A percentile compares a stretch with the other conserved stretches of the same genome.
Conservation (phyloP, 1,139 yeast genomes). For the Pichia terricola region DNA sequence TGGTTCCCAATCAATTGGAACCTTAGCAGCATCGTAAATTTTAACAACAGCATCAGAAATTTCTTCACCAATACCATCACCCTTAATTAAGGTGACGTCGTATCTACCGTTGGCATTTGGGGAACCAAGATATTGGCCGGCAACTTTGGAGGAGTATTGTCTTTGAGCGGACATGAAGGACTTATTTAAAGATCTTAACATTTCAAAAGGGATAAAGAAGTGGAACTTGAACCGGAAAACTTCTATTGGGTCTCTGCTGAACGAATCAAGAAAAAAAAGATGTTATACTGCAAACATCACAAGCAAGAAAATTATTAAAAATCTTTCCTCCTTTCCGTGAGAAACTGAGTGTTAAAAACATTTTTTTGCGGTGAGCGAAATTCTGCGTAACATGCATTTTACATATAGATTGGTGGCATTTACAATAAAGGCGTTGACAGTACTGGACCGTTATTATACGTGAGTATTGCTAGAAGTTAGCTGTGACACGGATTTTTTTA, state of each 20-base stretch:
- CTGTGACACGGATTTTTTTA: too few relatives aligned
- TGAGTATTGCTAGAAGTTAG: too few relatives aligned
- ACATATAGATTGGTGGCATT: too few relatives aligned
- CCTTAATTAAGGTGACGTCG: slow-evolving; percentile 93
- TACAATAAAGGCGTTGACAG: too few relatives aligned
- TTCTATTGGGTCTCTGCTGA: not conserved
- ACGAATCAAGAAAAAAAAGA: not conserved
- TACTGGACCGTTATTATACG: too few relatives aligned
- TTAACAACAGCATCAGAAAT: slow-evolving; percentile 89
- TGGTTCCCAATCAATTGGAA: slow-evolving; percentile 95
- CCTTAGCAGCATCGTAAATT: slow-evolving; percentile 85
- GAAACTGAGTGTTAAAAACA: too few relatives aligned
- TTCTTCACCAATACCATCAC: slow-evolving; percentile 97
- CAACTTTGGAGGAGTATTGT: slow-evolving; percentile 32
- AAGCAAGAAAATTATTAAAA: not conserved
- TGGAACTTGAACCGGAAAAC: not conserved
- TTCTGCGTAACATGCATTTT: too few relatives aligned
- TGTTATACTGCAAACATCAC: not conserved
- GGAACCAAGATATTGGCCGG: slow-evolving; percentile 49
- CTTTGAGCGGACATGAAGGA: slow-evolving; percentile 19
- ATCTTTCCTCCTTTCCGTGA: not conserved
- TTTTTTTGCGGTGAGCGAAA: too few relatives aligned
- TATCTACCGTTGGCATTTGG: slow-evolving; percentile 65
- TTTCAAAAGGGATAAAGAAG: slow-evolving; percentile 1
- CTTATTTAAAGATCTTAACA: slow-evolving; percentile 17